Evolutionary conservation across 192 early-diverging fungal genomes (phyloP), one percentile per base, ranked within the genome.

Genomic region (Coemansia biformis): DNA sequence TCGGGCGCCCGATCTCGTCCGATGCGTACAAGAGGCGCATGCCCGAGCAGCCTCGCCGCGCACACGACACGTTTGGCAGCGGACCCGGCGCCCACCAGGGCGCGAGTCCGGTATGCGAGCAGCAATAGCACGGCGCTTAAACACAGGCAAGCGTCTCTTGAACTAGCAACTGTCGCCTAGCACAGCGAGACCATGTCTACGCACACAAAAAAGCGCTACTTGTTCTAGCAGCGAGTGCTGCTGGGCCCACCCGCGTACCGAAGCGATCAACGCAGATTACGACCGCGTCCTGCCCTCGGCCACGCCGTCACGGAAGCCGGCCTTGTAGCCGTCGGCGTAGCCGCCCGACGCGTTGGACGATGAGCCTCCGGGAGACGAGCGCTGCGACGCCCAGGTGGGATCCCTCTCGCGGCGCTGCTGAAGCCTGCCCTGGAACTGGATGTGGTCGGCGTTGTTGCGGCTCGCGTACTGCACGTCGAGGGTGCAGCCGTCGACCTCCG

Each of bases 371-470:
- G n/a, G n/a, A n/a, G n/a, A n/a, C 7, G 0, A 17, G 19, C 38
- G 38, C 16, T 39, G 18, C 0, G n/a, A 8, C 38, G 17, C 50
- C 15, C 28, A 51, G 40, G 36, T 10, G n/a, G 63, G 50, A 11
- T 51, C 46, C 8, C 31, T 32, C 29, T 47, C 43, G 38, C 61
- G 61, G 46, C 51, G 59, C 35, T 59, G 6, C 14, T 41, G 48
- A 23, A 49, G 23, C 19, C 48, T 54, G 2, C 60, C 60, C 17
- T 59, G 44, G 47, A 60, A 71, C 60, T 71, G 67, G 43, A 71
- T 63, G n/a, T 61, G 19, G 29, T 71, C 67, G 24, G 60, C 43
- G 47, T 29, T 41, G 45, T 63, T 63, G 43, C 48, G 63, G 21
- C 13, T 14, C 6, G 54, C 22, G 43, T 41, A 38, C 14, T 33